phyloP scores from a whole-genome alignment of 2,329 filamentous ascomycete genomes.

The Ophiocordyceps unilateralis region DNA sequence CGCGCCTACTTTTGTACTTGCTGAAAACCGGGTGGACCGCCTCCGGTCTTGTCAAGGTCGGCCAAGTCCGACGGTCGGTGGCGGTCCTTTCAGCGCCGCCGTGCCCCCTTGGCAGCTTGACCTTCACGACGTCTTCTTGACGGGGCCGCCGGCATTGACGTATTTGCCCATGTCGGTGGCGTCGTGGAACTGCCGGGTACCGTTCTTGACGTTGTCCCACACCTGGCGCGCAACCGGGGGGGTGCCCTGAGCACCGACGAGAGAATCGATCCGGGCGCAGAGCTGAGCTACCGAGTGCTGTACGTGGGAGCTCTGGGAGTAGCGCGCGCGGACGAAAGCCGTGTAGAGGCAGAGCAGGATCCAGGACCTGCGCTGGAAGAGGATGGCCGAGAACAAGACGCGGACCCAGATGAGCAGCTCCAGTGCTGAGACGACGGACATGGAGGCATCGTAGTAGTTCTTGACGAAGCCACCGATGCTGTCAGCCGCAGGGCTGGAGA shows the following conservation, averaged over 20 bases:
- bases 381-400: constrained; percentile 59
- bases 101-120: neutral
- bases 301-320: constrained; percentile 83
- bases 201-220: constrained; percentile 66
- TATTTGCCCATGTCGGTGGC: constrained; percentile 66
- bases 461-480: constrained; percentile 88
- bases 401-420: constrained; percentile 82
- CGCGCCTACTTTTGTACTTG: too few relatives aligned
- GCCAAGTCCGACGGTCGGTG: neutral
- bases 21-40: too few relatives aligned
- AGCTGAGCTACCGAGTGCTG: constrained; percentile 62
- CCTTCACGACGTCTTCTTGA: constrained; percentile 25
- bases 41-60: neutral
- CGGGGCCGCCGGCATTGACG: constrained; percentile 37
- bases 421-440: constrained; percentile 78
- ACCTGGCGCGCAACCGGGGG: constrained; percentile 62
- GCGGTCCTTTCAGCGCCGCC: neutral
- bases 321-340: constrained; percentile 79
- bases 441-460: constrained; percentile 91
- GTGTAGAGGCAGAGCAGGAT: constrained; percentile 75
- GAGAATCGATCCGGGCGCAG: constrained; percentile 59
- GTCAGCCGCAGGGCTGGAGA: constrained; percentile 50
- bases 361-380: constrained; percentile 87
- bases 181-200: constrained; percentile 57
- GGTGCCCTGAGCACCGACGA: constrained; percentile 72